phyloP scores from a whole-genome alignment of 2,329 filamentous ascomycete species.

The Aspergillus sp. region DNA sequence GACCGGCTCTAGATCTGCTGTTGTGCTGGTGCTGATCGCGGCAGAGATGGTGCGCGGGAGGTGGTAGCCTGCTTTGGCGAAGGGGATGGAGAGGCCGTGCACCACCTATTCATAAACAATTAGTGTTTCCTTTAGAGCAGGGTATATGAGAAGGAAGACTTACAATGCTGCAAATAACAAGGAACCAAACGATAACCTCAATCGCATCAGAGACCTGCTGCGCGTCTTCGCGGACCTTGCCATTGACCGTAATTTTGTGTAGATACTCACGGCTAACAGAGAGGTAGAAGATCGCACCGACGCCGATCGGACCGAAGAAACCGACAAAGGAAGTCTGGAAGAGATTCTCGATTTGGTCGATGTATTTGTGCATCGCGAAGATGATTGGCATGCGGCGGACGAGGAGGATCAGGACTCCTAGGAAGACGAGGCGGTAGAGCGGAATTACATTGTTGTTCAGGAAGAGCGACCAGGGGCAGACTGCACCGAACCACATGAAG shows the following conservation, averaged over 20 bases:
- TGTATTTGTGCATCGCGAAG: conserved; percentile 69
- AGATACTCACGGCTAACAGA: conserved; percentile 80
- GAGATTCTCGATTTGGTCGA: conserved; percentile 74
- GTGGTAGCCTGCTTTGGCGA: conserved; percentile 53
- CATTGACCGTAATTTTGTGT: conserved; percentile 56
- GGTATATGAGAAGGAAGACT: not conserved
- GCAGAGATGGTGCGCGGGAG: conserved; percentile 48
- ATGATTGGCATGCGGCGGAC: conserved; percentile 77
- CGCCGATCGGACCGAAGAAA: conserved; percentile 91
- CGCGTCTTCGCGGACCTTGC: conserved; percentile 65
- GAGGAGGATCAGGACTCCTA: conserved; percentile 75
- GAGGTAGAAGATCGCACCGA: conserved; percentile 86
- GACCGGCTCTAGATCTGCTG: conserved; percentile 29
- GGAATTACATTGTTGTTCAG: conserved; percentile 67
- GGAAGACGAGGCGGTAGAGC: conserved; percentile 67
- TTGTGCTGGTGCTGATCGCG: conserved; percentile 42
- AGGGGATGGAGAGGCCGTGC: conserved; percentile 77
- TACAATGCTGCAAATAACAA: conserved; percentile 79
- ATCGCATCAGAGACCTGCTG: conserved; percentile 64
- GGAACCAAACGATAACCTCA: conserved; percentile 78
- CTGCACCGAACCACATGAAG: conserved; percentile 88
- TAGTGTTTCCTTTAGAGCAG: not conserved
- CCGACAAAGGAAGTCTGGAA: conserved; percentile 82
- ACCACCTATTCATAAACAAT: conserved; percentile 56
- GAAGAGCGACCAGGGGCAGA: conserved; percentile 78